Percentiles rank a stretch among this genome's conserved stretches.
phyloP scores from a whole-genome alignment of 805 yeast genomes.

The Kluyveromyces siamensis region DNA sequence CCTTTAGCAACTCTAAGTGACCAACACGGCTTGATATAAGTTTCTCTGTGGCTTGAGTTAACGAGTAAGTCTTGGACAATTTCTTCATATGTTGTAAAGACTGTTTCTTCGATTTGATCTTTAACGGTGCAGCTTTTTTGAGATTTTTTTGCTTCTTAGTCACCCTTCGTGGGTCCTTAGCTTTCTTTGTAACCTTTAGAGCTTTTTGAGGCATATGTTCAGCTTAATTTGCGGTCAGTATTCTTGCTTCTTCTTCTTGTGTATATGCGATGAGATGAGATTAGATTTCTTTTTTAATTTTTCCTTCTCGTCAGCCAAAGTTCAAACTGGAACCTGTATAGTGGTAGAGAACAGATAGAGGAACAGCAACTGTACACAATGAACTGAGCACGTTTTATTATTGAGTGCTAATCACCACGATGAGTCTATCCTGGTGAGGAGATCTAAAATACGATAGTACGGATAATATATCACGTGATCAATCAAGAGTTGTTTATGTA shows the following conservation, averaged over 20 bases:
- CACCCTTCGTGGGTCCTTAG: constrained; percentile 33
- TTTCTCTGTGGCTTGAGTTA: constrained; percentile 66
- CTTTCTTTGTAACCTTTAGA: constrained; percentile 39
- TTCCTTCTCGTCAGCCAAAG: too few species aligned
- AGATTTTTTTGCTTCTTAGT: constrained; percentile 59
- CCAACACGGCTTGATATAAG: constrained; percentile 86
- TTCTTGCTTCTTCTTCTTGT: not conserved
- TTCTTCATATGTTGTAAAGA: constrained; percentile 43
- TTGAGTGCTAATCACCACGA: too few species aligned
- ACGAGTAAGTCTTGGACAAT: constrained; percentile 41
- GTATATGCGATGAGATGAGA: not conserved
- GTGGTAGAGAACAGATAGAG: too few species aligned
- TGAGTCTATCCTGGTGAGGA: too few species aligned
- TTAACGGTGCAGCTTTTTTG: constrained; percentile 66
- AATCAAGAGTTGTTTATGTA: too few species aligned
- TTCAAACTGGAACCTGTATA: too few species aligned
- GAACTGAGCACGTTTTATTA: too few species aligned
- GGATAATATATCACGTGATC: too few species aligned
- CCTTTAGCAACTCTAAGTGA: constrained; percentile 83
- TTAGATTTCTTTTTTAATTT: not conserved
- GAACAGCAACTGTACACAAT: too few species aligned
- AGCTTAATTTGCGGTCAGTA: not conserved
- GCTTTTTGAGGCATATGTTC: constrained; percentile 64
- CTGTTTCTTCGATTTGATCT: constrained; percentile 57
- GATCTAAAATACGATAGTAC: too few species aligned